phyloP scores from a whole-genome alignment of 2,329 filamentous ascomycete species.

The Endoconidiophora polonica region DNA sequence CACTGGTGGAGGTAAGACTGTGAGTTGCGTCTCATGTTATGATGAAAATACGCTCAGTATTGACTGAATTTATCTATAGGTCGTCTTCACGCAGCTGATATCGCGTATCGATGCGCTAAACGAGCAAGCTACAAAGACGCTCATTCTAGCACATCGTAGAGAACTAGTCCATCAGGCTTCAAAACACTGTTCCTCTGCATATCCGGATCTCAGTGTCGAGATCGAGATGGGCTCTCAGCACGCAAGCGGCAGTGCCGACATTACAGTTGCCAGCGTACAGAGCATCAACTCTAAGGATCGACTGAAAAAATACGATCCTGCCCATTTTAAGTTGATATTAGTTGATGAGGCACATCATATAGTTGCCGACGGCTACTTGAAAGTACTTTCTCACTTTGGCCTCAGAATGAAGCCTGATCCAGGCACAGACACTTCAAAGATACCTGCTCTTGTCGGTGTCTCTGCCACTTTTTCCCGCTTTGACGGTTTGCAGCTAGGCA shows the following conservation, averaged over 20 bases:
- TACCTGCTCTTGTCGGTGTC: conserved; percentile 65
- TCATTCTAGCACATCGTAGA: conserved; percentile 81
- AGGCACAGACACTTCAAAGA: conserved; percentile 18
- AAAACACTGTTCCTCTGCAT: conserved; percentile 62
- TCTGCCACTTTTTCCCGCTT: conserved; percentile 67
- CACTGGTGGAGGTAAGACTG: conserved; percentile 80
- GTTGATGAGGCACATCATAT: conserved; percentile 98
- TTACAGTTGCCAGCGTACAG: conserved; percentile 80
- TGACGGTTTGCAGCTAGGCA: conserved; percentile 66
- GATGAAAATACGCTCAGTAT: conserved; percentile 11
- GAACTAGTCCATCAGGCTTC: conserved; percentile 93
- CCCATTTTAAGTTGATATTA: conserved; percentile 69
- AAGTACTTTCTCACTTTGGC: conserved; percentile 61
- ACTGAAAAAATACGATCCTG: conserved; percentile 67
- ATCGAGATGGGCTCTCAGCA: conserved; percentile 76
- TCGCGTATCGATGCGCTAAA: conserved; percentile 47
- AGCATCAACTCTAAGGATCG: conserved; percentile 65
- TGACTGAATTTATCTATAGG: conserved; percentile 27
- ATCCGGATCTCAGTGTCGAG: conserved; percentile 66
- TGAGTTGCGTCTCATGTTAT: conserved; percentile 21
- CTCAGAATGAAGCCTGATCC: conserved; percentile 33
- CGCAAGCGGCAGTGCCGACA: conserved; percentile 69
- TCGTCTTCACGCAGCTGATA: conserved; percentile 94
- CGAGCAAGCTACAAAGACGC: conserved; percentile 50
- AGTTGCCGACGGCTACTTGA: conserved; percentile 65